Conservation (phyloP, 2,329 filamentous ascomycete genomes). For the Zopfia rhizophila region DNA sequence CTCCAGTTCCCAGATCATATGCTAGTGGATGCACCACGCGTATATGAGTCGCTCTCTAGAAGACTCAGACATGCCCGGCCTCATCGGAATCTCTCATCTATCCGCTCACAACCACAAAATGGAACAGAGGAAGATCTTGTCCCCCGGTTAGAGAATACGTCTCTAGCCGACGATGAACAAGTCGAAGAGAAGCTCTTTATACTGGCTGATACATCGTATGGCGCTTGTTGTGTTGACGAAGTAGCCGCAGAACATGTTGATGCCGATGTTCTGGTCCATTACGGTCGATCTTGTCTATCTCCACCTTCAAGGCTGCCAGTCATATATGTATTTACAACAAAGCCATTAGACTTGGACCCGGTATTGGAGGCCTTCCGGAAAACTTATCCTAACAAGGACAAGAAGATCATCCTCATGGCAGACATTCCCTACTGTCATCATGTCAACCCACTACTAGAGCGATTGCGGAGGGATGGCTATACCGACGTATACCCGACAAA, state of each 20-base stretch:
- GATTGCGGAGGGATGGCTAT: slow-evolving; percentile 74
- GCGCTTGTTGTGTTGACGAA: slow-evolving; percentile 96
- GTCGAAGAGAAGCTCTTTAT: slow-evolving; percentile 74
- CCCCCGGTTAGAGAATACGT: slow-evolving; percentile 23
- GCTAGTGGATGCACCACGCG: slow-evolving; percentile 84
- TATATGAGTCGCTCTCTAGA: slow-evolving; percentile 73
- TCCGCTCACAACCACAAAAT: slow-evolving; percentile 6
- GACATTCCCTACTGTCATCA: slow-evolving; percentile 89
- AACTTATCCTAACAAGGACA: slow-evolving; percentile 72
- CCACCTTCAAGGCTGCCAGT: slow-evolving; percentile 88
- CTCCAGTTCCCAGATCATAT: slow-evolving; percentile 97
- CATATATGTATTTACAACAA: slow-evolving; percentile 87
- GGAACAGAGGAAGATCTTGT: slow-evolving; percentile 29
- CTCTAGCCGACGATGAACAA: slow-evolving; percentile 30
- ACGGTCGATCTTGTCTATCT: slow-evolving; percentile 90
- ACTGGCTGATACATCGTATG: slow-evolving; percentile 94
- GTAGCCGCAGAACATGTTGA: slow-evolving; percentile 93
- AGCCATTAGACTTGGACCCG: slow-evolving; percentile 70
- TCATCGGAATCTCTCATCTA: too few relatives aligned
- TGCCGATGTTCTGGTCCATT: slow-evolving; percentile 92
- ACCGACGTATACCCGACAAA: slow-evolving; percentile 73
- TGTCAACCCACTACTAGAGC: slow-evolving; percentile 66
- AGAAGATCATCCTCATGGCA: slow-evolving; percentile 82
- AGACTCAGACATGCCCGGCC: slow-evolving; percentile 56
- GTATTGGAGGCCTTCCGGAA: slow-evolving; percentile 71